Conservation (phyloP, 805 yeast species). For the Yamadazyma kitorensis region DNA sequence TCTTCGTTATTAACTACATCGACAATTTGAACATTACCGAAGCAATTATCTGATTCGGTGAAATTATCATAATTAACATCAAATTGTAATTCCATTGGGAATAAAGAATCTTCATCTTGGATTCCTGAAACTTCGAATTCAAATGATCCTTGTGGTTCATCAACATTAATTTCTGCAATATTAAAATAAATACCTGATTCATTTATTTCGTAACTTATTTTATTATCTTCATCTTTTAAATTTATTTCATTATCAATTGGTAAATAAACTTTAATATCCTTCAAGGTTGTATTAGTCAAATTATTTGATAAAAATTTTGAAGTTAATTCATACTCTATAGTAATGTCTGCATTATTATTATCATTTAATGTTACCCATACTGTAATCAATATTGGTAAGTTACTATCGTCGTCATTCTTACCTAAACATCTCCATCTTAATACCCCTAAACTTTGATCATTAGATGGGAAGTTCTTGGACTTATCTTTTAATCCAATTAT, state of each 20-base stretch:
- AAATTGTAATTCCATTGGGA: constrained; percentile 82
- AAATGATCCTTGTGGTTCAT: constrained; percentile 62
- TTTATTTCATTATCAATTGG: constrained; percentile 62
- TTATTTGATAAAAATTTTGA: constrained; percentile 27
- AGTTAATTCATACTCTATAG: constrained; percentile 83
- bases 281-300: constrained; percentile 25
- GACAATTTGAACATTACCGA: constrained; percentile 64
- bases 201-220: constrained; percentile 49
- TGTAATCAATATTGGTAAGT: constrained; percentile 68
- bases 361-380: constrained; percentile 79
- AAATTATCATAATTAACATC: constrained; percentile 44
- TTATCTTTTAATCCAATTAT: constrained; percentile 75
- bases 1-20: constrained; percentile 55
- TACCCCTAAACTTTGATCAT: constrained; percentile 87
- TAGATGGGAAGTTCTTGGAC: constrained; percentile 80
- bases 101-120: constrained; percentile 75
- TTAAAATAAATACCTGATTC: constrained; percentile 73
- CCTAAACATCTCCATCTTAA: constrained; percentile 87
- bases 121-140: constrained; percentile 77
- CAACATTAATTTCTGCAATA: constrained; percentile 52
- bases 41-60: constrained; percentile 41
- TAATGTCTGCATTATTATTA: constrained; percentile 59
- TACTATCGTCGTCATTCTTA: constrained; percentile 52
- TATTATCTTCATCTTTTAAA: constrained; percentile 46
- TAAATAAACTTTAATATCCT: constrained; percentile 54